Conservation (phyloP, 352 stramenopile species). For the Pythium volutum region DNA sequence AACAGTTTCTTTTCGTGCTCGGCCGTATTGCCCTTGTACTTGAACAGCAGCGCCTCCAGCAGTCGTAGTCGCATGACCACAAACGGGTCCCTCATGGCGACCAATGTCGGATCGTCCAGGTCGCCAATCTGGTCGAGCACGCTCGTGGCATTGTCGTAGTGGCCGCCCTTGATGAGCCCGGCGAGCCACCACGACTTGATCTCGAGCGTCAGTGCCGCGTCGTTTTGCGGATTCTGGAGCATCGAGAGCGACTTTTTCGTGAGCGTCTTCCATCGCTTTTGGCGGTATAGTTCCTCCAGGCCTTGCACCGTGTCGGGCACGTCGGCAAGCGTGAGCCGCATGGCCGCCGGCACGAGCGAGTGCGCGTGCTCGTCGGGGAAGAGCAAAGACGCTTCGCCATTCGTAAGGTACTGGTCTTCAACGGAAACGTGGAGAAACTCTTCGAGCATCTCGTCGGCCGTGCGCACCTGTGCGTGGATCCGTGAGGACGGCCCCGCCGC, state of each 20-base stretch:
- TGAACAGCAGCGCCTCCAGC: slow-evolving; percentile 65
- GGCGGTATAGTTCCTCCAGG: slow-evolving; percentile 54
- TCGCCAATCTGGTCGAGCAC: slow-evolving; percentile 75
- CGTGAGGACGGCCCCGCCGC: slow-evolving; percentile 25
- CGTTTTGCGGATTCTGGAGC: slow-evolving; percentile 55
- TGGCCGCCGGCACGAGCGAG: slow-evolving; percentile 27
- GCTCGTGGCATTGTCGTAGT: slow-evolving; percentile 72
- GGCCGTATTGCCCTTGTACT: slow-evolving; percentile 55
- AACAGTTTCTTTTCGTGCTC: slow-evolving; percentile 72
- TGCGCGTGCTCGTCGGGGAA: slow-evolving; percentile 16
- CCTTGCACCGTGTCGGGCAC: slow-evolving; percentile 52
- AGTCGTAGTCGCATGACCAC: slow-evolving; percentile 55
- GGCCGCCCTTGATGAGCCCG: slow-evolving; percentile 71
- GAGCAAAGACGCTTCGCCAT: background rate
- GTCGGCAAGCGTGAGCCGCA: slow-evolving; percentile 49
- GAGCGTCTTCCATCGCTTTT: slow-evolving; percentile 72
- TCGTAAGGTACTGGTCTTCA: slow-evolving; percentile 30
- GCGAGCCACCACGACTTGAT: slow-evolving; percentile 85
- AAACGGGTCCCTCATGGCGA: slow-evolving; percentile 31
- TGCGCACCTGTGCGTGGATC: slow-evolving; percentile 27
- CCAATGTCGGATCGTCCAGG: slow-evolving; percentile 33
- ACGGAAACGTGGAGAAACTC: slow-evolving; percentile 57
- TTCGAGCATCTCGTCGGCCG: slow-evolving; percentile 55
- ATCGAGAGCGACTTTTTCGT: slow-evolving; percentile 74
- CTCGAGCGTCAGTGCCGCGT: slow-evolving; percentile 44